Percentiles rank a stretch among this genome's conserved stretches.
Evolutionary conservation across 2,329 filamentous ascomycete species (phyloP).

Genomic region (Bipolaris oryzae): DNA sequence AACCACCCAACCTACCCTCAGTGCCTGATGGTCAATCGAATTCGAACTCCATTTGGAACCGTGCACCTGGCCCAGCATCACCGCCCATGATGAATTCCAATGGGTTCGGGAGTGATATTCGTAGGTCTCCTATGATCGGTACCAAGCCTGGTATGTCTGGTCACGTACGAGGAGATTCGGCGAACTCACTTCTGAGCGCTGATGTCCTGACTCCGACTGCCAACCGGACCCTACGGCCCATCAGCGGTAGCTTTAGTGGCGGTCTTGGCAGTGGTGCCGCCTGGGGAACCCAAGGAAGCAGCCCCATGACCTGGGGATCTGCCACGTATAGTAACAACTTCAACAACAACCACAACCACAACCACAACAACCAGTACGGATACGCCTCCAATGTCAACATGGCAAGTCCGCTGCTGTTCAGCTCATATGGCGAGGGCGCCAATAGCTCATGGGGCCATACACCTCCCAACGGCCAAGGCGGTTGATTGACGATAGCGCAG

Average conservation of each 20-base stretch:
- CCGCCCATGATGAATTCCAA: constrained; percentile 31
- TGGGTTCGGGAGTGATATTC: constrained; percentile 23
- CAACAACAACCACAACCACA: constrained; percentile 27
- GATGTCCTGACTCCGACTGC: constrained; percentile 26
- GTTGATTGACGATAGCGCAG: constrained; percentile 35
- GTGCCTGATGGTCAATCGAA: constrained; percentile 47
- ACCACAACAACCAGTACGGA: constrained; percentile 26
- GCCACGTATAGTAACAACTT: constrained; percentile 29
- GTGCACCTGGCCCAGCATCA: constrained; percentile 40
- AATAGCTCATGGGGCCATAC: constrained; percentile 45
- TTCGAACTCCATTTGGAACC: constrained; percentile 47
- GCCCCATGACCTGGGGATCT: constrained; percentile 34
- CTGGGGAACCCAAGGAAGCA: constrained; percentile 39
- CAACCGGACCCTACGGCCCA: constrained; percentile 25
- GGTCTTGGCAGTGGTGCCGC: constrained; percentile 37
- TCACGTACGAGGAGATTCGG: constrained; percentile 54
- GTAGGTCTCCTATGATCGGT: constrained; percentile 42
- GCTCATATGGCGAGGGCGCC: constrained; percentile 42
- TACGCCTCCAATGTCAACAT: constrained; percentile 35
- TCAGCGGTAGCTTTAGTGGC: constrained; percentile 35
- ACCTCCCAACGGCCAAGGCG: constrained; percentile 47
- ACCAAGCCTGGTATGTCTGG: constrained; percentile 41
- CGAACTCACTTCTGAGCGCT: constrained; percentile 49
- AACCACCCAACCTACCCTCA: constrained; percentile 43
- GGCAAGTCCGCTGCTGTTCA: constrained; percentile 52